Conservation (phyloP, 768 basidiomycete species). For the Trametes cingulata region DNA sequence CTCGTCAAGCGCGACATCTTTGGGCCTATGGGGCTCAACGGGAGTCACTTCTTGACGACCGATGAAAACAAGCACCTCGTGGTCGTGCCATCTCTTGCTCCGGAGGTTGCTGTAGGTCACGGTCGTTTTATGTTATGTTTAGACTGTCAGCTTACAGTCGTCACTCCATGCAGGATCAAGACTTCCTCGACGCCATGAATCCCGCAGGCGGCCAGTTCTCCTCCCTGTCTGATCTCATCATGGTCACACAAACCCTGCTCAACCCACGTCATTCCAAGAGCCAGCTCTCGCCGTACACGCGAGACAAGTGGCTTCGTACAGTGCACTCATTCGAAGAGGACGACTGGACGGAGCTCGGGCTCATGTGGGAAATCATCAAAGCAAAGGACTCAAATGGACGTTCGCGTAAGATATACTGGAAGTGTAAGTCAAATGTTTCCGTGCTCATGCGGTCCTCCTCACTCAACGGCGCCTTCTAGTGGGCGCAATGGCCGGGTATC, state of each 20-base stretch:
- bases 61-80: conserved; percentile 36
- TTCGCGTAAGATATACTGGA: conserved; percentile 30
- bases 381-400: conserved; percentile 23
- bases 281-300: conserved; percentile 26
- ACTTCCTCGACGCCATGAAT: conserved; percentile 42
- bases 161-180: conserved; percentile 40
- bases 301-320: conserved; percentile 34
- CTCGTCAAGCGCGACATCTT: conserved; percentile 51
- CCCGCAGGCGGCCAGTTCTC: conserved; percentile 51
- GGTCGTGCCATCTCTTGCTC: conserved; percentile 40
- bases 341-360: conserved; percentile 26
- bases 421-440: conserved; percentile 24
- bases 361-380: conserved; percentile 30
- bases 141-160: conserved; percentile 36
- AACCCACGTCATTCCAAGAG: conserved; percentile 37
- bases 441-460: neutral
- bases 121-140: too few species aligned
- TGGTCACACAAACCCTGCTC: conserved; percentile 46
- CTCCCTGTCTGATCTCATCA: conserved; percentile 47
- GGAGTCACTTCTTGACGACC: conserved; percentile 46
- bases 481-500: conserved; percentile 29
- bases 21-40: conserved; percentile 44
- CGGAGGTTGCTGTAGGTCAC: conserved; percentile 38
- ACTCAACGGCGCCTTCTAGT: conserved; percentile 12
- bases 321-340: conserved; percentile 34